A percentile compares a stretch with the other conserved stretches of the same genome.
These are phyloP conservation scores for Dryas integrifolia DNA, from an alignment of 331 rosid species.

Conservation along the genomic window DNA sequence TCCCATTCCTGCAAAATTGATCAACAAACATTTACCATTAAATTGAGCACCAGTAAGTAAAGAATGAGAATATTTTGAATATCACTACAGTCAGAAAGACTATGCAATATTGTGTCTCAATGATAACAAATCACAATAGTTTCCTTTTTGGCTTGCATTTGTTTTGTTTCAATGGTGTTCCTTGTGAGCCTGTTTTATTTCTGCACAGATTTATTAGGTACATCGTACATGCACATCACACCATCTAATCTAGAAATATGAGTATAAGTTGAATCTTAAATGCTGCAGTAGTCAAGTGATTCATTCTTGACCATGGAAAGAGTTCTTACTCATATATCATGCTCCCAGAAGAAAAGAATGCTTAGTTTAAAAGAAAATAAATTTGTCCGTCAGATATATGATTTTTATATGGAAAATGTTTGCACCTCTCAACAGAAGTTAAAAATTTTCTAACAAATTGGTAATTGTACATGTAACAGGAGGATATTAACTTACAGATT, in stretches of 20 bases:
- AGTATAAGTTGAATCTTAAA: background rate
- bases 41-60: background rate
- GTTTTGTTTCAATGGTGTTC: background rate
- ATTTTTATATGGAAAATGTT: background rate
- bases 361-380: too few relatives aligned
- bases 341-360: background rate
- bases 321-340: slow-evolving; percentile 13
- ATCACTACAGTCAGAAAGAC: background rate
- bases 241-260: slow-evolving; percentile 1
- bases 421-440: background rate
- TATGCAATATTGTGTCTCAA: background rate
- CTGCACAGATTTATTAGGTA: background rate
- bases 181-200: background rate
- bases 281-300: slow-evolving; percentile 8
- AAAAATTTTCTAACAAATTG: background rate
- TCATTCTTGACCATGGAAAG: background rate
- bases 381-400: background rate
- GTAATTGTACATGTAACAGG: slow-evolving; percentile 7
- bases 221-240: background rate
- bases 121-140: background rate
- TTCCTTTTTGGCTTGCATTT: background rate
- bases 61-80: slow-evolving; percentile 1
- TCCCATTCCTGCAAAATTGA: slow-evolving; percentile 69
- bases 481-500: slow-evolving; percentile 56
- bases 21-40: slow-evolving; percentile 14